Conservation (phyloP, 2,329 filamentous ascomycete genomes). For the Aaosphaeria pasadenensis region DNA sequence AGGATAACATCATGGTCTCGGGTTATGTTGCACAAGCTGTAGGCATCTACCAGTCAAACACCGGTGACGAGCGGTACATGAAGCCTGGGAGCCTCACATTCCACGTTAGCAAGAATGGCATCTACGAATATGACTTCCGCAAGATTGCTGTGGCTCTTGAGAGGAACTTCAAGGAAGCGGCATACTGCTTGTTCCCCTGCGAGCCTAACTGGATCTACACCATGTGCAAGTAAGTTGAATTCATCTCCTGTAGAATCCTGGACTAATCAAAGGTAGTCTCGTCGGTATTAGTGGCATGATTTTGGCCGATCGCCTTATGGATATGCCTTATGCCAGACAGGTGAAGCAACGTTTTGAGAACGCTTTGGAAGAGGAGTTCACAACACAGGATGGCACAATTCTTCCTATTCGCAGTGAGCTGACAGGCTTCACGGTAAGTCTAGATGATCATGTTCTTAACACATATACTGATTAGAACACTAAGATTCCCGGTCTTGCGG, state of each 20-base stretch:
- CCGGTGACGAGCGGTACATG: conserved; percentile 9
- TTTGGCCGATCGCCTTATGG: conserved; percentile 8
- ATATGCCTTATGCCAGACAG: conserved; percentile 3
- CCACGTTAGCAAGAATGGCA: conserved; percentile 7
- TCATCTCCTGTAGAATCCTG: too few relatives aligned
- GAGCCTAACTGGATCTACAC: conserved; percentile 19
- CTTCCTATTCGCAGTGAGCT: conserved; percentile 15
- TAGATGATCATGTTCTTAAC: background rate
- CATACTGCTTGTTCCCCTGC: conserved; percentile 14
- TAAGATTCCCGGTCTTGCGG: conserved; percentile 12
- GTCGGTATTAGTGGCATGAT: conserved; percentile 7
- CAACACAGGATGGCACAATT: conserved; percentile 12
- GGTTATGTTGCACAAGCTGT: conserved; percentile 10
- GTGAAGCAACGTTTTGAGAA: conserved; percentile 7
- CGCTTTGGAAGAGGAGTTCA: conserved; percentile 13
- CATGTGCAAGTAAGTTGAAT: conserved; percentile 9
- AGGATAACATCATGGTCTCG: conserved; percentile 17
- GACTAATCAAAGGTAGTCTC: background rate
- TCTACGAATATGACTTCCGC: conserved; percentile 10
- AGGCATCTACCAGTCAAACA: conserved; percentile 9
- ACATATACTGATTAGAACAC: background rate
- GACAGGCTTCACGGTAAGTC: conserved; percentile 13
- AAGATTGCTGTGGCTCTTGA: conserved; percentile 10
- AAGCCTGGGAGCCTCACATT: conserved; percentile 10
- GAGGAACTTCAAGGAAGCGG: conserved; percentile 7